Evolutionary conservation across 768 basidiomycete species (phyloP).

Genomic region (Rossbeevera mucosa): DNA sequence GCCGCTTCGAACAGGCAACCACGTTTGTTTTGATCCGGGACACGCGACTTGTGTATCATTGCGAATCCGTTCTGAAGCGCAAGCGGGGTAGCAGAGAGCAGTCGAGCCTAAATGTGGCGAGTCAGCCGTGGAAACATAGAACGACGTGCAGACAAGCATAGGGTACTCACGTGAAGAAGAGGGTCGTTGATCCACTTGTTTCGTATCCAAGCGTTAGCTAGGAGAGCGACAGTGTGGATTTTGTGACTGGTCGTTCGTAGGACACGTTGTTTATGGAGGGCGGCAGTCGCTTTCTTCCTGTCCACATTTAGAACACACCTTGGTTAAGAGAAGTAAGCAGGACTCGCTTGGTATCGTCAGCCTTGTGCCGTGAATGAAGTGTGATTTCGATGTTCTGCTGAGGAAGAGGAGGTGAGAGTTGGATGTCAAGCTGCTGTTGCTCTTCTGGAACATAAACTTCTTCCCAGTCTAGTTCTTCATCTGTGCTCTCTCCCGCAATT

Average conservation of each 20-base stretch:
- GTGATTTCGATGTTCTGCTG: constrained; percentile 66
- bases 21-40: constrained; percentile 77
- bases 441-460: constrained; percentile 59
- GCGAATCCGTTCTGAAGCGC: constrained; percentile 75
- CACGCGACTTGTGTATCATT: constrained; percentile 72
- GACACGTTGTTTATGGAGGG: constrained; percentile 64
- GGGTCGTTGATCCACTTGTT: constrained; percentile 84
- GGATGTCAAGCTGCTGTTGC: constrained; percentile 13
- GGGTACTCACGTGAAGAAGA: constrained; percentile 71
- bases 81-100: constrained; percentile 83
- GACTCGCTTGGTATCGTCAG: constrained; percentile 45
- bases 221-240: constrained; percentile 77
- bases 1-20: constrained; percentile 87
- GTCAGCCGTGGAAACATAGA: constrained; percentile 6
- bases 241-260: constrained; percentile 82
- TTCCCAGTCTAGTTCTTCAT: constrained; percentile 80
- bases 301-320: constrained; percentile 22
- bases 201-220: constrained; percentile 67
- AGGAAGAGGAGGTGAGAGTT: constrained; percentile 28
- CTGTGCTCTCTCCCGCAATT: constrained; percentile 33
- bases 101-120: constrained; percentile 60
- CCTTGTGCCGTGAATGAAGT: constrained; percentile 43
- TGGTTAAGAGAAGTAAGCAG: background rate
- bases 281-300: constrained; percentile 38
- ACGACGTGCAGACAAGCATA: too few species aligned